Conservation (phyloP, 2,329 filamentous ascomycete genomes). For the Geosmithia morbida region DNA sequence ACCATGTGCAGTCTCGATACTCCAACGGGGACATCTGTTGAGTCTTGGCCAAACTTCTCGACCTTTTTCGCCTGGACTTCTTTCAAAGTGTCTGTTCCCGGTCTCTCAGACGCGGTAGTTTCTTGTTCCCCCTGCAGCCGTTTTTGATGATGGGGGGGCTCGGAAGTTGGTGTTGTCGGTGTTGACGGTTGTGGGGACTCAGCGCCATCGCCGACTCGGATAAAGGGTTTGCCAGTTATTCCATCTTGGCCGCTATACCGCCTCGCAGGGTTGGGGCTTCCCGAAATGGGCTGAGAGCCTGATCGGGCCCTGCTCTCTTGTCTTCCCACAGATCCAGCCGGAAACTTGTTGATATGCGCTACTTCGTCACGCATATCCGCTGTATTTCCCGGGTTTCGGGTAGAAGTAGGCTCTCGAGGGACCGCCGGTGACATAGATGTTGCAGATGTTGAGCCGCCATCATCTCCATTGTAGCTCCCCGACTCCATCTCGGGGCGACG, state of each 20-base stretch:
- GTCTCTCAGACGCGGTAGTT: not conserved
- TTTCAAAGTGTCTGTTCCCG: constrained; percentile 3
- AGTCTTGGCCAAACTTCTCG: constrained; percentile 9
- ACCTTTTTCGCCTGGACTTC: constrained; percentile 1
- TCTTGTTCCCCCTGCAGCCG: not conserved
- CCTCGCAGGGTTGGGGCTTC: constrained; percentile 8
- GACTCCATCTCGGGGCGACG: not conserved
- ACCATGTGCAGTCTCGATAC: constrained; percentile 85
- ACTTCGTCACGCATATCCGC: not conserved
- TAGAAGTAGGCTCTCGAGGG: not conserved
- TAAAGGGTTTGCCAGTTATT: constrained; percentile 39
- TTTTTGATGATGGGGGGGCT: not conserved
- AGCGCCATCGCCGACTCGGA: constrained; percentile 21
- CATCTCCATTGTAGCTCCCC: not conserved
- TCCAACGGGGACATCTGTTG: constrained; percentile 63
- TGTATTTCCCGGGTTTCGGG: not conserved
- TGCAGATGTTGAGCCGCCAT: not conserved
- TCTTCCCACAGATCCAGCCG: not conserved
- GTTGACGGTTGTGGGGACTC: constrained; percentile 1
- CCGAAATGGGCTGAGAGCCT: constrained; percentile 7
- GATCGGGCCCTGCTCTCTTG: constrained; percentile 5
- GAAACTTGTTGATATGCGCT: not conserved
- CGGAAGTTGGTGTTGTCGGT: constrained; percentile 3
- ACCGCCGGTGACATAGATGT: not conserved
- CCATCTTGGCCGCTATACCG: constrained; percentile 25